These are phyloP conservation scores for Phaeotremella skinneri DNA, from an alignment of 768 basidiomycete genomes.

Conservation along the genomic window DNA sequence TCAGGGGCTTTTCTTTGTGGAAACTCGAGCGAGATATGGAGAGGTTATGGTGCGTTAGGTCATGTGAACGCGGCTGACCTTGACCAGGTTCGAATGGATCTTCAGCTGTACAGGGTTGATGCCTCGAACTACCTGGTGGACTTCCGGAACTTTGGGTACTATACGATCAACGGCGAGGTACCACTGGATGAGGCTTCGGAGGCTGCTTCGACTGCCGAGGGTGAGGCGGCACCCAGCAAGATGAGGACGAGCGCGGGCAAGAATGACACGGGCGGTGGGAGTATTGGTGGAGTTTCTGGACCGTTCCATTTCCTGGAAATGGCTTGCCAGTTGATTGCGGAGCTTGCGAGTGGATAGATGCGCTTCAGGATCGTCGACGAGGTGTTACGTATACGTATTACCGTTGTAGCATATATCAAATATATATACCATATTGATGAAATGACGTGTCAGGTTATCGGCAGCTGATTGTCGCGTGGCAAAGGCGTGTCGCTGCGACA, in stretches of 20 bases:
- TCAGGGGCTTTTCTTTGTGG: slow-evolving; percentile 77
- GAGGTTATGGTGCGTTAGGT: slow-evolving; percentile 75
- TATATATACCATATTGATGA: not conserved
- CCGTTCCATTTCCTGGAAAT: slow-evolving; percentile 98
- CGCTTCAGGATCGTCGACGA: not conserved
- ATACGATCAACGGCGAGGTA: slow-evolving; percentile 51
- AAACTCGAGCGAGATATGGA: slow-evolving; percentile 83
- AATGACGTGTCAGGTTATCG: slow-evolving; percentile 1
- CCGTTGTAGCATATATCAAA: not conserved
- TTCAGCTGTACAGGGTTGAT: slow-evolving; percentile 95
- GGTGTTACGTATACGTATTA: not conserved
- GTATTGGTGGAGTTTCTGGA: slow-evolving; percentile 52
- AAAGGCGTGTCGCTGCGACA: not conserved
- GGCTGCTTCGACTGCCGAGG: not conserved
- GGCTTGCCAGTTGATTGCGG: slow-evolving; percentile 86
- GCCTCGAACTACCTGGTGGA: slow-evolving; percentile 95
- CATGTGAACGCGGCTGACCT: slow-evolving; percentile 9
- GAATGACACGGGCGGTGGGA: slow-evolving; percentile 24
- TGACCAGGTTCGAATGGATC: slow-evolving; percentile 90
- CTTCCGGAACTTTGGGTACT: slow-evolving; percentile 95
- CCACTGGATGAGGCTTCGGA: slow-evolving; percentile 1
- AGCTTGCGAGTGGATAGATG: slow-evolving; percentile 62
- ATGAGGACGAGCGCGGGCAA: slow-evolving; percentile 10
- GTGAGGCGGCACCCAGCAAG: not conserved
- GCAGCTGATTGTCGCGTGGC: not conserved